Percentiles rank a stretch among this genome's conserved stretches.
Conservation (phyloP, 2,329 filamentous ascomycete species). For the Epichloe baconii region DNA sequence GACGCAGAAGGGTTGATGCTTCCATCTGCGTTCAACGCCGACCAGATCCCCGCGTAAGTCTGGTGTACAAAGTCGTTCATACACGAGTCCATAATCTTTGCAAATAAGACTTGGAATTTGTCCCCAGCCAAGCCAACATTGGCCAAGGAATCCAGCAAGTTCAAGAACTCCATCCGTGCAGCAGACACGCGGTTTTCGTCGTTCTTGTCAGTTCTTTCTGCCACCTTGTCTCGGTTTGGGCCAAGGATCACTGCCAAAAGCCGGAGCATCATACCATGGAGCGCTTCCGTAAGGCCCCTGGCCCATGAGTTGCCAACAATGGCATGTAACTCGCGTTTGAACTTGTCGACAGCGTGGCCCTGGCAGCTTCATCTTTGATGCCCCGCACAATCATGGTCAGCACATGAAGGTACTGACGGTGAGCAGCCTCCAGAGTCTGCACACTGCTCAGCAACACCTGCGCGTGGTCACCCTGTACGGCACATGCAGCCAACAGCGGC, state of each 20-base stretch:
- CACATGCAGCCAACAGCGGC: conserved; percentile 38
- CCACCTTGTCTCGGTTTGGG: not conserved
- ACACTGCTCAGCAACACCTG: conserved; percentile 40
- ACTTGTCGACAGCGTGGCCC: conserved; percentile 32
- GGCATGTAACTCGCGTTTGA: conserved; percentile 49
- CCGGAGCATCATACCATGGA: conserved; percentile 40
- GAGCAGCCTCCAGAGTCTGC: conserved; percentile 44
- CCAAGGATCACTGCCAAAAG: conserved; percentile 38
- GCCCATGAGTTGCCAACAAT: conserved; percentile 52
- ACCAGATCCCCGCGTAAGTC: conserved; percentile 52
- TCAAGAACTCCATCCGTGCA: conserved; percentile 37
- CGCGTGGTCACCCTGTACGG: conserved; percentile 26
- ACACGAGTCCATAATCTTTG: conserved; percentile 53
- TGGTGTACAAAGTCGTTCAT: conserved; percentile 50
- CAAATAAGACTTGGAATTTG: conserved; percentile 56
- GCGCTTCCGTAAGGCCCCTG: conserved; percentile 35
- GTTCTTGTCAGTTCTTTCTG: conserved; percentile 2
- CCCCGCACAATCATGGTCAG: conserved; percentile 37
- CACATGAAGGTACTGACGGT: conserved; percentile 43
- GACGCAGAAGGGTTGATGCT: conserved; percentile 1
- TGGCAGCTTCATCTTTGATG: conserved; percentile 25
- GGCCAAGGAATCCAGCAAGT: conserved; percentile 45
- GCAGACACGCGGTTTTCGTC: conserved; percentile 16
- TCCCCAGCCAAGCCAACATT: conserved; percentile 57
- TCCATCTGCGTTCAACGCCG: conserved; percentile 12